Evolutionary conservation across 2,329 filamentous ascomycete genomes (phyloP), one percentile per base, ranked within the genome.

Genomic region (Xylaria sp.): DNA sequence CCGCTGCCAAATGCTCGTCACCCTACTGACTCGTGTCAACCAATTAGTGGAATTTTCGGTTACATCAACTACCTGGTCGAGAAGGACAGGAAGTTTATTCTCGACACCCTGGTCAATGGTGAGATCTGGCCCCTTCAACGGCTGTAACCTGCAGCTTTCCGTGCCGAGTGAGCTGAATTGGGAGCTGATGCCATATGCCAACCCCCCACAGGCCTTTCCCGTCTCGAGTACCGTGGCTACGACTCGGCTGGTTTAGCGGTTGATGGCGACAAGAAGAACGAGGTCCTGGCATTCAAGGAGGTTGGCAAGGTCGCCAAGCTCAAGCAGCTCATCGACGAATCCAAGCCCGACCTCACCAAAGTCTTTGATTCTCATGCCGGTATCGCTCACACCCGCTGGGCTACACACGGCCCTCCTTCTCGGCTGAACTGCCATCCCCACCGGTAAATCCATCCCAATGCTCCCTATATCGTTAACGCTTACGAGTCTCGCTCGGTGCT

Each of bases 41-140:
- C 60, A 71, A 67, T 69, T 69, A 95, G 93, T 91, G 93, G 93
- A 83, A 97, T 96, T 84, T 97, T 98, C 86, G 95, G 95, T 79
- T 98, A 98, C 88, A 93, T 98, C 87, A 98, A 98, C 87, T 98
- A 98, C 85, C 87, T 98, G 82, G 94, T 98, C 82, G 96, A 98
- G 89, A 98, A 97, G 89, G 95, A 98, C 86, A 90, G 96, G 82
- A 94, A 93, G 84, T 97, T 92, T 85, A 97, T 98, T 82, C 88
- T 98, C 80, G 91, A 98, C 82, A 98, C 95, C 72, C 88, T 99
- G 76, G 92, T 98, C 82, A 98, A 98, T 86, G 95, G 94, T 94
- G 84, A 83, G 91, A 85, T 70, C 70, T 52, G 52, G 73, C 73
- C 65, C 70, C 56, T 41, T 44, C 25, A 74, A 48, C 60, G 51